Evolutionary conservation across 139 green algal genomes (phyloP).

Genomic region (Chlamydomonas eustigma): DNA sequence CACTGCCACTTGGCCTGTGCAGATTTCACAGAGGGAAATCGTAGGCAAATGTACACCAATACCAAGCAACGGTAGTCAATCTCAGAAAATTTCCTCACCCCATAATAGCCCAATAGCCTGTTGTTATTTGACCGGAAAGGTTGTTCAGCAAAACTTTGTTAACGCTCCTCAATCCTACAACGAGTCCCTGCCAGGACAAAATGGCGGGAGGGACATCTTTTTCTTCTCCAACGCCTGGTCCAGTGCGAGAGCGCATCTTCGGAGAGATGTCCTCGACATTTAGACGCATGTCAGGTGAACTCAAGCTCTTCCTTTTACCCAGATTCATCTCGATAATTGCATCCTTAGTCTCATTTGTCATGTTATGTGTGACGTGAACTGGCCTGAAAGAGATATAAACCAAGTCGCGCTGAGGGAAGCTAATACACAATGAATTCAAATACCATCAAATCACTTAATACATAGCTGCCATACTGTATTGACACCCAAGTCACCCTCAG

Average conservation of each 20-base stretch:
- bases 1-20: constrained; percentile 20
- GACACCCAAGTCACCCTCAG: too few species aligned
- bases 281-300: background rate
- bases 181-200: background rate
- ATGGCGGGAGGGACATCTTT: background rate
- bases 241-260: background rate
- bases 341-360: too few species aligned
- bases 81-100: background rate
- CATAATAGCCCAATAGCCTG: constrained; percentile 31
- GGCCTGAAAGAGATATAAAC: too few species aligned
- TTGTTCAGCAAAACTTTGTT: constrained; percentile 26
- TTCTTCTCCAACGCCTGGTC: background rate
- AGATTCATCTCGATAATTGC: too few species aligned
- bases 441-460: too few species aligned
- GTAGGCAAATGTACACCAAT: background rate
- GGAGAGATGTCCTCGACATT: too few species aligned
- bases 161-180: background rate
- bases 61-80: background rate
- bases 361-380: too few species aligned
- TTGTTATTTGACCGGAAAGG: constrained; percentile 27
- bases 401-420: too few species aligned
- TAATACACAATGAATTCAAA: too few species aligned
- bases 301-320: background rate
- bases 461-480: too few species aligned
- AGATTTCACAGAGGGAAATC: background rate